Evolutionary conservation across 805 yeast genomes (phyloP).

Genomic region (Candida multigemmis): DNA sequence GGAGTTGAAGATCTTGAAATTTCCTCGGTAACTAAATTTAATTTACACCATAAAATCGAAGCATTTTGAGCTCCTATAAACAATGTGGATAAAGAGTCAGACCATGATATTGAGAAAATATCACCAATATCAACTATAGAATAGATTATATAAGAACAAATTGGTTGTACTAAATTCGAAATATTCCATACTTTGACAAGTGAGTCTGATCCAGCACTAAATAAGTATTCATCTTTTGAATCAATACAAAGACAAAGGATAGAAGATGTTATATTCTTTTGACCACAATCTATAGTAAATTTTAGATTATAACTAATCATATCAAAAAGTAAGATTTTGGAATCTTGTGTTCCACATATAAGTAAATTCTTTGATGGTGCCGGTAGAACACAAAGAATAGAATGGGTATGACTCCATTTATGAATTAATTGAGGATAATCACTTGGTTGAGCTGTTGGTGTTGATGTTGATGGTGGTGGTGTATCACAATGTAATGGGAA

Average conservation of each 20-base stretch:
- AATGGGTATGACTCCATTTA: constrained; percentile 65
- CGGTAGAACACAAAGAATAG: constrained; percentile 64
- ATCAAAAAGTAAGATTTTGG: constrained; percentile 66
- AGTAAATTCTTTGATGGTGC: constrained; percentile 50
- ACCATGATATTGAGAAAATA: constrained; percentile 75
- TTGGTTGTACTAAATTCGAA: constrained; percentile 14
- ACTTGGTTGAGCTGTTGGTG: no score
- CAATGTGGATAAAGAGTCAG: constrained; percentile 47
- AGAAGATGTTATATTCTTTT: constrained; percentile 60
- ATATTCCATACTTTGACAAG: constrained; percentile 80
- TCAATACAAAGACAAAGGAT: constrained; percentile 61
- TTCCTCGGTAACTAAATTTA: constrained; percentile 4
- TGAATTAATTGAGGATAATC: constrained; percentile 46
- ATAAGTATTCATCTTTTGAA: constrained; percentile 46
- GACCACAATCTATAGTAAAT: constrained; percentile 26
- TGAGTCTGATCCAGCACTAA: constrained; percentile 88
- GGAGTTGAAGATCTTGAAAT: no score
- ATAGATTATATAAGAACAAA: constrained; percentile 62
- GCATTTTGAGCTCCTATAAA: constrained; percentile 93
- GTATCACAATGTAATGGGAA: no score
- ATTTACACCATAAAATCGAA: constrained; percentile 62
- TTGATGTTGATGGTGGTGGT: no score
- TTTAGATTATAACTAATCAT: constrained; percentile 52
- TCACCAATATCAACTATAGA: constrained; percentile 88
- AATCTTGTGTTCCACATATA: constrained; percentile 89